A percentile compares a stretch with the other conserved stretches of the same genome.
Conservation (phyloP, 495 filamentous ascomycete genomes). For the Mycothermus thermophilus region DNA sequence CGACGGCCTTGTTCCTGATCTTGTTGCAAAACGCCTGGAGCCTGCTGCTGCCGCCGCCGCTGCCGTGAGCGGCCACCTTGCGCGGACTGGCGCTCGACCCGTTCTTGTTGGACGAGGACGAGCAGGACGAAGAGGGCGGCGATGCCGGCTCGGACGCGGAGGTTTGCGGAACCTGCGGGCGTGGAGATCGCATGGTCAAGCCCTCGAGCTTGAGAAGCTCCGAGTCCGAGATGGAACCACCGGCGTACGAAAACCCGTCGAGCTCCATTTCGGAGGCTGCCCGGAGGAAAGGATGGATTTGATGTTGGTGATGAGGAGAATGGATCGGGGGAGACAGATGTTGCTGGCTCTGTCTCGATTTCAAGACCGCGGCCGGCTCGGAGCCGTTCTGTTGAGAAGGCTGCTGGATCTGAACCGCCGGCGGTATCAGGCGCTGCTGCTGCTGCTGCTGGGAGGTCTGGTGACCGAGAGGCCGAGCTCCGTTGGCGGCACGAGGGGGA, state of each 20-base stretch:
- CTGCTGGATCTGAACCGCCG: too few relatives aligned
- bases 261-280: slow-evolving; percentile 1
- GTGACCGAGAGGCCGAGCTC: neutral
- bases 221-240: slow-evolving; percentile 33
- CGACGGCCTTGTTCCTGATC: slow-evolving; percentile 18
- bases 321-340: neutral
- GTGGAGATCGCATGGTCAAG: slow-evolving; percentile 28
- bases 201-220: slow-evolving; percentile 34
- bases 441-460: neutral
- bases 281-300: slow-evolving; percentile 1
- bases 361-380: too few relatives aligned
- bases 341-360: too few relatives aligned
- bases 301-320: neutral
- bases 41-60: too few relatives aligned
- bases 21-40: slow-evolving; percentile 15
- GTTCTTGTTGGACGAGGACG: neutral
- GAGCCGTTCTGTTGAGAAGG: too few relatives aligned
- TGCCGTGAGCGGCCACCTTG: too few relatives aligned
- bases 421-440: too few relatives aligned
- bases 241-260: slow-evolving; percentile 2
- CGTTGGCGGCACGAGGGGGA: neutral
- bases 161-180: slow-evolving; percentile 11
- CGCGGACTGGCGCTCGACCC: too few relatives aligned
- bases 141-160: slow-evolving; percentile 19
- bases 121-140: slow-evolving; percentile 9